Evolutionary conservation across 2,329 filamentous ascomycete genomes (phyloP), one percentile per base, ranked within the genome.

Genomic region (Podosphaera fusca): DNA sequence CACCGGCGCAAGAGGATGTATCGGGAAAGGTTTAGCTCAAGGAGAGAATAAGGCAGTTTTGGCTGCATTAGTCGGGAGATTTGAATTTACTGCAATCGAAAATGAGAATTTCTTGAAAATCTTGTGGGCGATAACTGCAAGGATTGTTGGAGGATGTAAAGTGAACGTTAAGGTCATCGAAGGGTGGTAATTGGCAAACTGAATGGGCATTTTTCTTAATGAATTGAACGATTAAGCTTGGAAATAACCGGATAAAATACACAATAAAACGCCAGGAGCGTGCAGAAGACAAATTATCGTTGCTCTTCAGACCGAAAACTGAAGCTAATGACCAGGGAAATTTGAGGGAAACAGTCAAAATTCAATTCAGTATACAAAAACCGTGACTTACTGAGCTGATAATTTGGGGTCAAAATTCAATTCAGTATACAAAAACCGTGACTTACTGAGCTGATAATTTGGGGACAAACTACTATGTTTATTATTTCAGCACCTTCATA

Each of bases 1-100:
- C 56, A 85, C 92, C 66, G 88, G 88, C 0, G 85, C 86, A 2
- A 73, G 87, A 55, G 84, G 81, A 63, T 94, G 88, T 66, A 94
- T 94, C 63, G 88, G 87, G 0, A 76, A 81, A 69, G 74, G 74
- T 2, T 94, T 94, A 69, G 84, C 88, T 0, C 82, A 79, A 66
- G 80, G 82, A 0, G 88, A 95, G 72, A 84, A 94, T 68, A 87
- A 85, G 14, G 88, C 83, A 65, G 70, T 95, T 59, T 66, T 95
- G 49, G 87, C 87, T 21, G 75, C 78, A 7, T 79, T 84, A 73
- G 76, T 89, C 4, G 87, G 87, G 1, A 75, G 77, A 45, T 94
- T 90, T 67, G 75, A 80, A 64, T 79, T 81, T 65, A 70, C 70
- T 61, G 66, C 80, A 49, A 76, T 81, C 59, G 49, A 46, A 12